Conservation (phyloP, 2,329 filamentous ascomycete species). For the Colletotrichum caudatum region DNA sequence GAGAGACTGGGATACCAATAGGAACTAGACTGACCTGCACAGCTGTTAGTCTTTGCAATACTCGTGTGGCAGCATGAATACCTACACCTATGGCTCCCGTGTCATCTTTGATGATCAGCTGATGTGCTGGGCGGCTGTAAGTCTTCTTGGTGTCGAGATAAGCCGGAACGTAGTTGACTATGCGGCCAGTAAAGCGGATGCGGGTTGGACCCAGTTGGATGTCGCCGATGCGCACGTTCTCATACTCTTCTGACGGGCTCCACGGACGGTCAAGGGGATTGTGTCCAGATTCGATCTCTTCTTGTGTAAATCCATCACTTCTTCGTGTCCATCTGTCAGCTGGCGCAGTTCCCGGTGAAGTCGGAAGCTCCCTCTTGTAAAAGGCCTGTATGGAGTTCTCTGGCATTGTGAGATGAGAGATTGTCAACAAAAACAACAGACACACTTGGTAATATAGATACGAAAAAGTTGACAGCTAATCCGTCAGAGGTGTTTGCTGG, state of each 20-base stretch:
- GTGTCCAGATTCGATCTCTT: slow-evolving; percentile 56
- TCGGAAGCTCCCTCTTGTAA: slow-evolving; percentile 47
- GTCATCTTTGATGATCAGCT: slow-evolving; percentile 67
- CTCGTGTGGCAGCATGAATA: slow-evolving; percentile 47
- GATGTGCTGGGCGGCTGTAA: slow-evolving; percentile 60
- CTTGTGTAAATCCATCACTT: slow-evolving; percentile 66
- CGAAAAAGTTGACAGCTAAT: not conserved
- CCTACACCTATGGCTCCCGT: slow-evolving; percentile 62
- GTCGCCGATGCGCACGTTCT: slow-evolving; percentile 59
- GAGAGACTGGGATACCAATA: slow-evolving; percentile 53
- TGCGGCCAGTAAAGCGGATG: slow-evolving; percentile 65
- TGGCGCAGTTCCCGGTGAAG: not conserved
- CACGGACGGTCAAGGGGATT: slow-evolving; percentile 54
- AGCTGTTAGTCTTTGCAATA: not conserved
- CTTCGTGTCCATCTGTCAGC: slow-evolving; percentile 30
- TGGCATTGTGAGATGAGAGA: not conserved
- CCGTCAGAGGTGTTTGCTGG: not conserved
- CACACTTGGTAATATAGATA: not conserved
- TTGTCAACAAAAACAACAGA: not conserved
- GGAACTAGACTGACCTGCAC: slow-evolving; percentile 59
- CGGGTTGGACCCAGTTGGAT: slow-evolving; percentile 62
- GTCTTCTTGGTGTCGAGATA: slow-evolving; percentile 49
- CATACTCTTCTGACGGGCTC: slow-evolving; percentile 59
- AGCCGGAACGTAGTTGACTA: slow-evolving; percentile 66
- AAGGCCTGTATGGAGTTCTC: slow-evolving; percentile 53